Conservation (phyloP, 495 filamentous ascomycete species). For the Aspergillus kassunensis region DNA sequence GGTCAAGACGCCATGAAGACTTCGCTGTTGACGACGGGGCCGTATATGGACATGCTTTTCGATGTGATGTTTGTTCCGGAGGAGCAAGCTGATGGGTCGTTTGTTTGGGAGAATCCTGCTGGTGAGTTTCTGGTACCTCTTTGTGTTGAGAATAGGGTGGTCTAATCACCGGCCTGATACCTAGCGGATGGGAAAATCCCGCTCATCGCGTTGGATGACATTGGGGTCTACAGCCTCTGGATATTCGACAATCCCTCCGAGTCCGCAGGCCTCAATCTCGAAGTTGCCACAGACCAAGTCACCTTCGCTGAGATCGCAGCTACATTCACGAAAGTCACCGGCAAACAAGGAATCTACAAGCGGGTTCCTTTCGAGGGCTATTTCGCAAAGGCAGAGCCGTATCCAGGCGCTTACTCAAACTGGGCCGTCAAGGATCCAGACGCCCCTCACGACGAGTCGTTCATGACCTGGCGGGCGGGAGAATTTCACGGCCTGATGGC, state of each 20-base stretch:
- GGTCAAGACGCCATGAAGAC: neutral
- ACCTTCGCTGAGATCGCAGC: neutral
- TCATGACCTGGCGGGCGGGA: neutral
- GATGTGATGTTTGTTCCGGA: neutral
- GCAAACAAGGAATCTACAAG: neutral
- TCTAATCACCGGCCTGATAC: too few relatives aligned
- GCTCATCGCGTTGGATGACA: neutral
- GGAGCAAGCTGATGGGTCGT: neutral
- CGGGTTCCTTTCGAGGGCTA: neutral
- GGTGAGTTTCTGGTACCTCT: neutral
- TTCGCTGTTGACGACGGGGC: neutral
- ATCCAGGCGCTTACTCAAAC: neutral
- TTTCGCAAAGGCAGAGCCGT: neutral
- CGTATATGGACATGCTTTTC: neutral
- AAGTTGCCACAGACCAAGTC: neutral
- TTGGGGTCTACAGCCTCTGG: neutral
- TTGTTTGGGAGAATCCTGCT: neutral
- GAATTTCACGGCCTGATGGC: neutral
- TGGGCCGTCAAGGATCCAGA: neutral
- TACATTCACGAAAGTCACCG: neutral
- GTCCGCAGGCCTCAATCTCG: neutral
- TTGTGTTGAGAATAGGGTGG: neutral
- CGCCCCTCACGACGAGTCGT: neutral
- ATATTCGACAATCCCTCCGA: neutral
- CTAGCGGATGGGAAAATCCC: neutral